Evolutionary conservation across 106 monocot genomes (phyloP).

Genomic region (Dactylorhiza incarnata): DNA sequence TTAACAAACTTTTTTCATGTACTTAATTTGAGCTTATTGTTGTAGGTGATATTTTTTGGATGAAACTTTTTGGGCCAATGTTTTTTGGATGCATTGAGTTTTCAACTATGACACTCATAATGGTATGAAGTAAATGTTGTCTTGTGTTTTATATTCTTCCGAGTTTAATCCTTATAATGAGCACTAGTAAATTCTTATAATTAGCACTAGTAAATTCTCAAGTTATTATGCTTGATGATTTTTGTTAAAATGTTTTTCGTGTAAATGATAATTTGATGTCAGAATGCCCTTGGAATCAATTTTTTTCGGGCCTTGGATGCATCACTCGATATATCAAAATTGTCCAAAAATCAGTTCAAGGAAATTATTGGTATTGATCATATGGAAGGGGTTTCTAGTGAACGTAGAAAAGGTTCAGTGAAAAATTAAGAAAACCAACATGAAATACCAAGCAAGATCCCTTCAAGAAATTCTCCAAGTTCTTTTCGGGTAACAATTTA

Average conservation of each 20-base stretch:
- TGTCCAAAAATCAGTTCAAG: slow-evolving; percentile 10
- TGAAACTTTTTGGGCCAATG: too few species aligned
- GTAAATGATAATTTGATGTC: slow-evolving; percentile 2
- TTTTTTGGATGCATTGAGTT: too few species aligned
- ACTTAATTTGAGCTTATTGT: too few species aligned
- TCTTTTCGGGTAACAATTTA: slow-evolving; percentile 20
- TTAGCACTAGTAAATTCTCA: background rate
- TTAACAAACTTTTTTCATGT: too few species aligned
- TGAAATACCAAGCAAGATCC: slow-evolving; percentile 8
- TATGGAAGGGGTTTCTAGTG: background rate
- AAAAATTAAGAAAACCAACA: slow-evolving; percentile 11
- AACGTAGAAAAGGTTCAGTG: background rate
- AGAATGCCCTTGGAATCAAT: background rate
- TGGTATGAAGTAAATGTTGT: too few species aligned
- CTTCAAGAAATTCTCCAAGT: slow-evolving; percentile 8
- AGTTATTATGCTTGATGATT: background rate
- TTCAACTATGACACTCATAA: too few species aligned
- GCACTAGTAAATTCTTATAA: too few species aligned
- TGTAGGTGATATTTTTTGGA: too few species aligned
- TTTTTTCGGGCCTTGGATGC: slow-evolving; percentile 54
- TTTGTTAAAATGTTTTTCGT: background rate
- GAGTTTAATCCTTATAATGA: too few species aligned
- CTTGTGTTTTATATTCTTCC: too few species aligned
- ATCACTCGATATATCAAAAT: slow-evolving; percentile 37
- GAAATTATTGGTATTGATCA: slow-evolving; percentile 13